Conservation (phyloP, 306 rosid species). For the Rosa rugosa region DNA sequence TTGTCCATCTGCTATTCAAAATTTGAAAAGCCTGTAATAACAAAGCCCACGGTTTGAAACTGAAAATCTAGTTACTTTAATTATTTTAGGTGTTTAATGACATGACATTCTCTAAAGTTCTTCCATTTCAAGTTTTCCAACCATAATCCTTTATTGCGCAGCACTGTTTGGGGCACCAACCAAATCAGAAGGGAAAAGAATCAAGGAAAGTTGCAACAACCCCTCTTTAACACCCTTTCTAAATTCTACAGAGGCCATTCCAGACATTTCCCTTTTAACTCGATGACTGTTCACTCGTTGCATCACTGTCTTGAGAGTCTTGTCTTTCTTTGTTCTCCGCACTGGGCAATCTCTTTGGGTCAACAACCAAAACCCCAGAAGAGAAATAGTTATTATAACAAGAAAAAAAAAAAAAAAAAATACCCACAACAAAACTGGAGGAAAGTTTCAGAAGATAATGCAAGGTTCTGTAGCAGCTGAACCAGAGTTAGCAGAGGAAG, state of each 20-base stretch:
- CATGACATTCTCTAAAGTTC: neutral
- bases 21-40: neutral
- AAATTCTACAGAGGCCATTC: constrained; percentile 26
- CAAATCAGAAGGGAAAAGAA: constrained; percentile 10
- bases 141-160: neutral
- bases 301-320: neutral
- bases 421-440: neutral
- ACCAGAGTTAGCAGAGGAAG: constrained; percentile 54
- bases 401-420: no score
- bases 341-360: constrained; percentile 11
- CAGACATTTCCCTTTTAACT: constrained; percentile 30
- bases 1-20: neutral
- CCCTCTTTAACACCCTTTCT: neutral
- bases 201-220: constrained; percentile 9
- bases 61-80: neutral
- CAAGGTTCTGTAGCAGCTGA: constrained; percentile 60
- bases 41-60: neutral
- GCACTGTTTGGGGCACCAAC: constrained; percentile 1
- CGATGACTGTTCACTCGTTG: neutral
- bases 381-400: neutral
- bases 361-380: constrained; percentile 29
- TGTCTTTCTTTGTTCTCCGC: neutral
- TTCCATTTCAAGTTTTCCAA: neutral
- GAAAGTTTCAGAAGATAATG: constrained; percentile 48
- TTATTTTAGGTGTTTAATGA: neutral